Conservation (phyloP, 202 grass and related monocot species). For the Schoenoplectus tabernaemontani region DNA sequence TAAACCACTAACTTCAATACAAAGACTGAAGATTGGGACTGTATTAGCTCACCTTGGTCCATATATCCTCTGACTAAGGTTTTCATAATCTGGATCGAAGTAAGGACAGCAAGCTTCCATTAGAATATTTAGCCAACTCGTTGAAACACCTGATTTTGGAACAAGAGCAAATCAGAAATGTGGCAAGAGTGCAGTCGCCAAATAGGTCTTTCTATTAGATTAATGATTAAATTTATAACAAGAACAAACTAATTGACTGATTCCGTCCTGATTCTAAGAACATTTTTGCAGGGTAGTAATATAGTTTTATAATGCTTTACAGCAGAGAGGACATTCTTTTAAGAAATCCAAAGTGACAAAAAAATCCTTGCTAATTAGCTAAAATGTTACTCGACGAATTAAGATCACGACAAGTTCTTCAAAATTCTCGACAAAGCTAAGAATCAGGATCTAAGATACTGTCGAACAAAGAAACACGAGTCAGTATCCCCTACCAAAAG, state of each 20-base stretch:
- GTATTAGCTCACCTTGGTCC: constrained; percentile 34
- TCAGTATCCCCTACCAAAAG: too few species aligned
- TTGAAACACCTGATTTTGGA: constrained; percentile 1
- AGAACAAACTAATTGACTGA: not conserved
- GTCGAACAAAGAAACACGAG: not conserved
- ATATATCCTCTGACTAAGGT: constrained; percentile 35
- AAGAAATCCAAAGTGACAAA: not conserved
- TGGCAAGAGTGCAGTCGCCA: too few species aligned
- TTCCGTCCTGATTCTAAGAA: not conserved
- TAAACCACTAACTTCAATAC: not conserved
- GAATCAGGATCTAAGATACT: not conserved
- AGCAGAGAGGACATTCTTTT: not conserved
- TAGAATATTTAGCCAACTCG: not conserved
- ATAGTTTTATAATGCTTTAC: not conserved
- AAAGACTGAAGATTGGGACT: not conserved
- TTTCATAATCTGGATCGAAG: constrained; percentile 51
- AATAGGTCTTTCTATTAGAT: not conserved
- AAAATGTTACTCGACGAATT: not conserved
- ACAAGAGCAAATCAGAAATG: not conserved
- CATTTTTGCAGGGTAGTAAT: not conserved
- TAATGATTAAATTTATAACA: not conserved
- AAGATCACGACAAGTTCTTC: not conserved
- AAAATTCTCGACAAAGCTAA: not conserved
- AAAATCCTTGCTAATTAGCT: not conserved
- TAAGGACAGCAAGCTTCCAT: constrained; percentile 39